Evolutionary conservation across 2,329 filamentous ascomycete species (phyloP), one percentile per base, ranked within the genome.

Genomic region (Colletotrichum sp.): DNA sequence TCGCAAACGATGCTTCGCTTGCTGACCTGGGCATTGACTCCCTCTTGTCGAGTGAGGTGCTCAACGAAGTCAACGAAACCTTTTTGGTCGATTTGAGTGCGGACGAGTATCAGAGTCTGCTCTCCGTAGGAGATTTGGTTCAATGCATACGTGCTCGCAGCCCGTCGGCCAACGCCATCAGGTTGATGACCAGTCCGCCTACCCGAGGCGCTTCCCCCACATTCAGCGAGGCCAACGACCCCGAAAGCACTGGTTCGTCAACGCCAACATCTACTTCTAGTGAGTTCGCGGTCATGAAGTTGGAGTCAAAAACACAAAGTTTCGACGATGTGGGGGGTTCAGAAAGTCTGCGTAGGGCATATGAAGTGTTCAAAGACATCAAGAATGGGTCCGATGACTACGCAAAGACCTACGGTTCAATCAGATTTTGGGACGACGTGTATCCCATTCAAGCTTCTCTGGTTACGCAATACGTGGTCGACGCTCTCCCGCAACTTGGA

Each of bases 381-480:
- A 65, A 65, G 21, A 21, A 15, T 44, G 32, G 1, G 10, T 44
- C 34, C 12, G 62, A 65, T 28, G 15, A 65, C 6, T 44, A 21
- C 3, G 21, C 62, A 5, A 44, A 44, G 21, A 18, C 62, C n/a
- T 65, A 44, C 34, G 32, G 77, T 75, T 18, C 12, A 59, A 78
- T 34, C 10, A 32, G 32, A 10, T 85, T 83, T 74, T 84, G 78
- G 68, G 57, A 36, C 1, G 49, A 80, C 3, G 80, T 81, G 2
- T 83, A 80, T 32, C 81, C 82, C 0, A 16, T 76, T 1, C 82
- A 85, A 64, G 72, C 77, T 1, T 52, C 78, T 2, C 79, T 86
- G 2, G 80, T 85, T 8, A 62, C 83, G 5, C 79, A 80, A 4
- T 86, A 85, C 64, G 78, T 83, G 3, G 73, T 81, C 5, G 80